phyloP scores from a whole-genome alignment of 2,329 filamentous ascomycete species.

The Camptophora hylomeconis region DNA sequence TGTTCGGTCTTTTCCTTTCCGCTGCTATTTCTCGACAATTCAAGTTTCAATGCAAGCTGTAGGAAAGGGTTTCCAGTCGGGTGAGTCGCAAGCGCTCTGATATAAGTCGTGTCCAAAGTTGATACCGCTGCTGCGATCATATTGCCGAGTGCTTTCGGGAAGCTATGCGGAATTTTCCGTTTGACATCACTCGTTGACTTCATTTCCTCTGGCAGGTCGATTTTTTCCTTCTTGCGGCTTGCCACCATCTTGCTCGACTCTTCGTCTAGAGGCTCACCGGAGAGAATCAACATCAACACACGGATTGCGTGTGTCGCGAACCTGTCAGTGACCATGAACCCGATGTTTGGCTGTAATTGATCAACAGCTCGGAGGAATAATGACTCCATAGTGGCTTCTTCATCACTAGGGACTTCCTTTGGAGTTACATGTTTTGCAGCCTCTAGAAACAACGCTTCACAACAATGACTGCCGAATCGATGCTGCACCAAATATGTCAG shows the following conservation, averaged over 20 bases:
- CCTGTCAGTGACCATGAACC: conserved; percentile 69
- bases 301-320: conserved; percentile 88
- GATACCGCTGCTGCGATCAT: conserved; percentile 66
- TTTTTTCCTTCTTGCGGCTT: conserved; percentile 83
- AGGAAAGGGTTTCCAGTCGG: conserved; percentile 84
- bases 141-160: conserved; percentile 63
- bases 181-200: conserved; percentile 33
- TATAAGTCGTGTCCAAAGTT: conserved; percentile 62
- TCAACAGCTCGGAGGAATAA: conserved; percentile 72
- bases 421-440: conserved; percentile 60
- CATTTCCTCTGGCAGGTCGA: conserved; percentile 46
- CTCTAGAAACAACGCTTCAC: conserved; percentile 79
- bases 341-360: conserved; percentile 75
- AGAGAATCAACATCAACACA: conserved; percentile 72
- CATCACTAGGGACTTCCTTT: conserved; percentile 27
- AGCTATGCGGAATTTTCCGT: conserved; percentile 60
- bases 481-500: conserved; percentile 86
- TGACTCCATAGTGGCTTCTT: conserved; percentile 58
- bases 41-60: conserved; percentile 79
- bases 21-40: conserved; percentile 62
- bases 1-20: conserved; percentile 50
- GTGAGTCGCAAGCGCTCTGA: conserved; percentile 75
- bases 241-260: conserved; percentile 61
- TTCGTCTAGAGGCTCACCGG: conserved; percentile 66
- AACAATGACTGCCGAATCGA: conserved; percentile 93